Percentiles rank a stretch among this genome's conserved stretches.
Conservation (phyloP, 1,139 yeast species). For the Hyphopichia fennica region DNA sequence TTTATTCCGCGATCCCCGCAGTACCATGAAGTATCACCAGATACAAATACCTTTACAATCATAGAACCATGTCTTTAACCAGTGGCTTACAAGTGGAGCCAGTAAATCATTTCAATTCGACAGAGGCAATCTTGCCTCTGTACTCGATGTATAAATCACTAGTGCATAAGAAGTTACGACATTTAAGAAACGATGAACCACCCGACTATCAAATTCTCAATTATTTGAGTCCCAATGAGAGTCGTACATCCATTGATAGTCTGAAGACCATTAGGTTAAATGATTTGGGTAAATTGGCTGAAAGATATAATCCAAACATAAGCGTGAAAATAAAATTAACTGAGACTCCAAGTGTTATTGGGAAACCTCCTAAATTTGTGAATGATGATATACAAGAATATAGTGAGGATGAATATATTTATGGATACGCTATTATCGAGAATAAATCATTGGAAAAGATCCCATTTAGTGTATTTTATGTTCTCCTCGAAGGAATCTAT, state of each 20-base stretch:
- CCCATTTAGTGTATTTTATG: conserved; percentile 2
- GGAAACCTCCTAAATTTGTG: neutral
- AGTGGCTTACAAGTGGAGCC: neutral
- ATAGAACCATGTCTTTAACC: neutral
- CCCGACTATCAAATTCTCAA: neutral
- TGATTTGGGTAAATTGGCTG: neutral
- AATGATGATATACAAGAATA: neutral
- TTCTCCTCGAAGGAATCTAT: conserved; percentile 2
- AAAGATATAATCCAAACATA: neutral
- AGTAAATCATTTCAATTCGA: neutral
- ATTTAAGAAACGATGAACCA: neutral
- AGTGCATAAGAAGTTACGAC: conserved; percentile 6
- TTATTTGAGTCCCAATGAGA: neutral
- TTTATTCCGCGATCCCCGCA: neutral
- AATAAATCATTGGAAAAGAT: neutral
- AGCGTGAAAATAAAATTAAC: neutral
- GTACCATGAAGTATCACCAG: neutral
- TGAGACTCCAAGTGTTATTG: conserved; percentile 1
- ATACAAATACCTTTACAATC: too few relatives aligned
- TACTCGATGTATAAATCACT: conserved; percentile 11
- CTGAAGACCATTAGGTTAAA: neutral
- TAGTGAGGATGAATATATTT: neutral
- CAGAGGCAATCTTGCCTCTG: conserved; percentile 8
- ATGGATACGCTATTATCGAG: conserved; percentile 2
- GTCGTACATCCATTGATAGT: neutral